phyloP scores from a whole-genome alignment of 371 early-diverging fungal genomes.

The Phascolomyces articulosus region DNA sequence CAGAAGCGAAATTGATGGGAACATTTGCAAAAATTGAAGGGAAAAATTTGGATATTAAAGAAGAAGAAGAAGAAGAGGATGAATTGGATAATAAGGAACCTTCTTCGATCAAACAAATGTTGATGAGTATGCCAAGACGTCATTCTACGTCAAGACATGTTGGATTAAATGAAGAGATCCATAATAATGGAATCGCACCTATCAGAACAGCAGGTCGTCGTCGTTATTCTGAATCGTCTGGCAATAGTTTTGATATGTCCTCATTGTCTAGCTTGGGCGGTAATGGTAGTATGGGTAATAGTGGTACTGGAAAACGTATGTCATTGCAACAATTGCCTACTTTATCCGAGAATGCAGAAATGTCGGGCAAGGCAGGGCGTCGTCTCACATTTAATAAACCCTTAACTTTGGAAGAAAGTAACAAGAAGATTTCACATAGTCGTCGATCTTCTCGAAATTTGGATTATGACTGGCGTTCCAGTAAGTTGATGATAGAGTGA shows the following conservation, averaged over 20 bases:
- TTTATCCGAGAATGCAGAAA: slow-evolving; percentile 24
- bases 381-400: slow-evolving; percentile 38
- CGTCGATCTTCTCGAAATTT: slow-evolving; percentile 37
- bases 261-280: slow-evolving; percentile 9
- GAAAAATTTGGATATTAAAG: not conserved
- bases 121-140: slow-evolving; percentile 10
- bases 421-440: slow-evolving; percentile 9
- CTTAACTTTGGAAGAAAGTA: slow-evolving; percentile 25
- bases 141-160: slow-evolving; percentile 14
- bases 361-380: slow-evolving; percentile 13
- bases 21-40: slow-evolving; percentile 17
- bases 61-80: not conserved
- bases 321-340: slow-evolving; percentile 35
- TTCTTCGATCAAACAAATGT: not conserved
- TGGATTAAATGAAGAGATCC: slow-evolving; percentile 1
- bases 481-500: slow-evolving; percentile 9
- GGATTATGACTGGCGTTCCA: slow-evolving; percentile 39
- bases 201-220: slow-evolving; percentile 4
- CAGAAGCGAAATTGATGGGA: slow-evolving; percentile 42
- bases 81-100: not conserved
- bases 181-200: not conserved
- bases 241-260: slow-evolving; percentile 4
- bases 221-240: slow-evolving; percentile 37
- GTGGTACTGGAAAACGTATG: slow-evolving; percentile 15
- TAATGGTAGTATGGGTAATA: too few relatives aligned